Percentiles rank a stretch among this genome's conserved stretches.
phyloP scores from a whole-genome alignment of 805 yeast genomes.

The Isabelozyma pseudorhagii region DNA sequence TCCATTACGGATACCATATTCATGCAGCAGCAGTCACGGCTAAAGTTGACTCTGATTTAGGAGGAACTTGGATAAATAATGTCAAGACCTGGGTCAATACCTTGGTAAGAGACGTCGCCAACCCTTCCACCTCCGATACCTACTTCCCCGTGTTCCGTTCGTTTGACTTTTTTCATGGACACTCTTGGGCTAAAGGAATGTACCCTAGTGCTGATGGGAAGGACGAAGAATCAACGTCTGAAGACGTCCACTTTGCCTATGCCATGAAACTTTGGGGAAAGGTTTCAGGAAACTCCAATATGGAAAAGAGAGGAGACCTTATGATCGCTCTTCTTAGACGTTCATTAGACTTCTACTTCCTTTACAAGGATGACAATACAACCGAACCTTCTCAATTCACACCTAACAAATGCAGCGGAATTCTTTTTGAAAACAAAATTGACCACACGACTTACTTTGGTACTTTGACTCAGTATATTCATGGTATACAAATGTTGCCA shows the following conservation, averaged over 20 bases:
- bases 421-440: slow-evolving; percentile 66
- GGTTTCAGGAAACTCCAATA: slow-evolving; percentile 48
- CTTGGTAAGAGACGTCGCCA: slow-evolving; percentile 65
- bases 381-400: slow-evolving; percentile 50
- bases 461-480: slow-evolving; percentile 54
- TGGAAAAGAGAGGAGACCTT: slow-evolving; percentile 55
- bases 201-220: slow-evolving; percentile 63
- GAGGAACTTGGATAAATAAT: slow-evolving; percentile 49
- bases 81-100: slow-evolving; percentile 58
- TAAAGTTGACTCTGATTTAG: slow-evolving; percentile 23
- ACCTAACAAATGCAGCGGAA: slow-evolving; percentile 64
- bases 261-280: slow-evolving; percentile 70
- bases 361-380: slow-evolving; percentile 38
- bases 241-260: slow-evolving; percentile 67
- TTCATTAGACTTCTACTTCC: slow-evolving; percentile 55
- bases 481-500: slow-evolving; percentile 80
- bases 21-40: slow-evolving; percentile 24
- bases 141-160: slow-evolving; percentile 63
- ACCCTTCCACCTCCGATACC: slow-evolving; percentile 50
- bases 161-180: slow-evolving; percentile 74
- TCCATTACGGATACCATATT: slow-evolving; percentile 27
- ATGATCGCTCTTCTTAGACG: slow-evolving; percentile 55
- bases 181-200: slow-evolving; percentile 73
- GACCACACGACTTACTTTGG: slow-evolving; percentile 77
- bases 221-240: slow-evolving; percentile 69